Percentiles rank a stretch among this genome's conserved stretches.
Evolutionary conservation across 2,329 filamentous ascomycete genomes (phyloP).

Genomic region (Ilyonectria sp.): DNA sequence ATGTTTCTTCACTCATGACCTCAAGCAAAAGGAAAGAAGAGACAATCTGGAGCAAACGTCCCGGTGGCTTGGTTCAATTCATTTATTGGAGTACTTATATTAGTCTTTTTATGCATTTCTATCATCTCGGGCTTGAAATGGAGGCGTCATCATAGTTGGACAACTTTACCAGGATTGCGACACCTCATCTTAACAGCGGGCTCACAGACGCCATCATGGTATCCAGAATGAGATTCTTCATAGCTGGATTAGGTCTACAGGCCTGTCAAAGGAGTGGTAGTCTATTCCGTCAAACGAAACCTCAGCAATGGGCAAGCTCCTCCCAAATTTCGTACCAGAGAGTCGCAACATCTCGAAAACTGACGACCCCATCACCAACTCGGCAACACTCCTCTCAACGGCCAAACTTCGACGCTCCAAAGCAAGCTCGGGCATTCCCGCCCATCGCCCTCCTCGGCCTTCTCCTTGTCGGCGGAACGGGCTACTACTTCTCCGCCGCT

Average conservation of each 20-base stretch:
- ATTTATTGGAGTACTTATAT: not conserved
- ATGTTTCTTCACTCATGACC: not conserved
- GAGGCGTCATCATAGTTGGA: not conserved
- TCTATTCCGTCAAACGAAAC: not conserved
- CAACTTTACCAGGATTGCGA: not conserved
- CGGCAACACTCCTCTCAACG: slow-evolving; percentile 28
- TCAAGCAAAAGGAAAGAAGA: not conserved
- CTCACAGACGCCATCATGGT: slow-evolving; percentile 15
- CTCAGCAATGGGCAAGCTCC: not conserved
- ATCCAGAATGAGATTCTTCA: not conserved
- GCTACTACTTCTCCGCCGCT: slow-evolving; percentile 48
- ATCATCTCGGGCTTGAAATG: not conserved
- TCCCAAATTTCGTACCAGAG: not conserved
- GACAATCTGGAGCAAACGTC: not conserved
- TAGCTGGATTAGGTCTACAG: not conserved
- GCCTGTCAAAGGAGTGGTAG: not conserved
- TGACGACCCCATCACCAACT: slow-evolving; percentile 15
- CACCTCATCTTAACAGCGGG: not conserved
- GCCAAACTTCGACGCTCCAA: slow-evolving; percentile 60
- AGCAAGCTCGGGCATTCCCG: slow-evolving; percentile 50
- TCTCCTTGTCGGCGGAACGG: slow-evolving; percentile 43
- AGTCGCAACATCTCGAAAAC: not conserved
- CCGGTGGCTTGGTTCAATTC: not conserved
- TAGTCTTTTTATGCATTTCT: not conserved
- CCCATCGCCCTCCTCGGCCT: slow-evolving; percentile 41